Evolutionary conservation across 208 protist species (phyloP).

Genomic region (Acanthamoeba royreba): DNA sequence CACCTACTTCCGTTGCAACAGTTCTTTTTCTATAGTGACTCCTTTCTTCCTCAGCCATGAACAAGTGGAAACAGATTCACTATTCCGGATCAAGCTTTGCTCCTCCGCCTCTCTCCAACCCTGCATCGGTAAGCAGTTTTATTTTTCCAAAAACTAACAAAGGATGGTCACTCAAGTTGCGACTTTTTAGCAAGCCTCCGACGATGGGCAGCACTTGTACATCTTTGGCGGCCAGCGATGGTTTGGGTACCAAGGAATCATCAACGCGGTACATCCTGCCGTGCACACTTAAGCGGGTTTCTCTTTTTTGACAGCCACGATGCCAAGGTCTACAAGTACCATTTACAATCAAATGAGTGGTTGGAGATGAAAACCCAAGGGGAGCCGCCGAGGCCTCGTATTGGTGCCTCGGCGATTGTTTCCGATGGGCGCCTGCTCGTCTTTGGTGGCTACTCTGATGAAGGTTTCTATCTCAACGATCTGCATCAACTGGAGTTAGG

Average conservation of each 20-base stretch:
- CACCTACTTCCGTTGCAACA: neutral
- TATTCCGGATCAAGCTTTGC: neutral
- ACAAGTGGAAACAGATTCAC: neutral
- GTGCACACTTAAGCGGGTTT: neutral
- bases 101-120: neutral
- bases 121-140: neutral
- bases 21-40: too few relatives aligned
- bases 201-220: neutral
- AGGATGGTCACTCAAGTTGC: neutral
- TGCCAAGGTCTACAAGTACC: neutral
- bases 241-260: neutral
- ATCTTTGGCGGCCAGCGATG: neutral
- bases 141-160: neutral
- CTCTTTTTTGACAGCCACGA: neutral
- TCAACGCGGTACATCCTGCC: neutral
- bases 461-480: neutral
- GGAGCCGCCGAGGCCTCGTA: neutral
- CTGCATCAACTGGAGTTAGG: neutral
- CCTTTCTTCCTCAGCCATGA: too few relatives aligned
- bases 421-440: neutral
- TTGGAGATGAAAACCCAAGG: neutral
- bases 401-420: neutral
- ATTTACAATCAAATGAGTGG: neutral
- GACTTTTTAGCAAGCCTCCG: neutral
- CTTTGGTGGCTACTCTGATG: neutral